phyloP scores from a whole-genome alignment of 2,329 filamentous ascomycete species.

The Stagonosporopsis rhizophila region DNA sequence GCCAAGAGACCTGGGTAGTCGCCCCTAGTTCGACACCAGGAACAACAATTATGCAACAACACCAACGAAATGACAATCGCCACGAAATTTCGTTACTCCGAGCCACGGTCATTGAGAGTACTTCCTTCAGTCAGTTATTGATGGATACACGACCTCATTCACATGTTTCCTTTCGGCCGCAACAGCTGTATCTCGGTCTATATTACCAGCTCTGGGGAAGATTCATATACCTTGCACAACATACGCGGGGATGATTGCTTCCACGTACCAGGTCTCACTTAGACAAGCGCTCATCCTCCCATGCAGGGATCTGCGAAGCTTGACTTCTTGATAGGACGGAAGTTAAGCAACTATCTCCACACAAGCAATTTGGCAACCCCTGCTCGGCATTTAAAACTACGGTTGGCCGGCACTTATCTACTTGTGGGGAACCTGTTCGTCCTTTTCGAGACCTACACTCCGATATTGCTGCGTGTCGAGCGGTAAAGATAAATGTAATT shows the following conservation, averaged over 20 bases:
- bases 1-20: background rate
- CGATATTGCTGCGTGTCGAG: background rate
- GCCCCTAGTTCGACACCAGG: background rate
- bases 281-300: background rate
- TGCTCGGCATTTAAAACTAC: background rate
- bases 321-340: slow-evolving; percentile 8
- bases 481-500: background rate
- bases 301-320: slow-evolving; percentile 4
- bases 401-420: background rate
- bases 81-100: background rate
- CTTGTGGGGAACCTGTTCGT: background rate
- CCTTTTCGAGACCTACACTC: background rate
- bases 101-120: background rate
- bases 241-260: slow-evolving; percentile 9
- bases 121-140: background rate
- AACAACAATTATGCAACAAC: background rate
- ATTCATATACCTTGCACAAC: slow-evolving; percentile 1
- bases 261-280: slow-evolving; percentile 10
- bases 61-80: background rate
- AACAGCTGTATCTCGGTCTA: background rate
- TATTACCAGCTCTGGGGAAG: background rate
- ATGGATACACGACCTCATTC: background rate
- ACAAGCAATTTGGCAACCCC: slow-evolving; percentile 9
- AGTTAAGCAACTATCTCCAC: slow-evolving; percentile 1
- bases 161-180: background rate